Percentiles rank a stretch among this genome's conserved stretches.
Conservation (phyloP, 169 alveolate species). For the Miamiensis avidus region DNA sequence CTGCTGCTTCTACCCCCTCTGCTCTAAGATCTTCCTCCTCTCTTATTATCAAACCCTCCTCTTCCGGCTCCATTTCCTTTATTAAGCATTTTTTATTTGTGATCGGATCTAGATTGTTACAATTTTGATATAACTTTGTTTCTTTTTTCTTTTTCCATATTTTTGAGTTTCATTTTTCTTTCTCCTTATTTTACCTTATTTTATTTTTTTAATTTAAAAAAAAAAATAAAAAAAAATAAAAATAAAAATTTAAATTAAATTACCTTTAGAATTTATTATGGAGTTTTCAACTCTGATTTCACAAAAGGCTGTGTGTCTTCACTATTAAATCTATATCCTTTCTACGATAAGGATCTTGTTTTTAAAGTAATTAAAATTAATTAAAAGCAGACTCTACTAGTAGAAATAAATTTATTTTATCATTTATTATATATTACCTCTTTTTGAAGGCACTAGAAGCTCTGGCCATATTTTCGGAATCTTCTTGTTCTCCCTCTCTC, state of each 20-base stretch:
- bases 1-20: neutral
- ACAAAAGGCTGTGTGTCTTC: constrained; percentile 22
- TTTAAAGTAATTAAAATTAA: neutral
- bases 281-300: constrained; percentile 26
- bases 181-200: constrained; percentile 11
- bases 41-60: neutral
- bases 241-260: neutral
- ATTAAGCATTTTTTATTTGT: too few relatives aligned
- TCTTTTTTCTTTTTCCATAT: constrained; percentile 36
- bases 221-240: neutral
- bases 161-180: constrained; percentile 21
- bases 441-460: constrained; percentile 45
- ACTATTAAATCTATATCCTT: constrained; percentile 6
- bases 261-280: constrained; percentile 25
- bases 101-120: too few relatives aligned
- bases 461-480: constrained; percentile 30
- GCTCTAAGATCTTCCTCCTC: neutral
- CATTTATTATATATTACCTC: constrained; percentile 31
- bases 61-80: too few relatives aligned
- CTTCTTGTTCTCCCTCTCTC: constrained; percentile 60
- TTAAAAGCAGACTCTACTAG: constrained; percentile 14
- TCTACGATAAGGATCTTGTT: constrained; percentile 41
- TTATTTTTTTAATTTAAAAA: neutral
- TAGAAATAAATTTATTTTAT: constrained; percentile 10
- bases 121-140: neutral